phyloP scores from a whole-genome alignment of 768 basidiomycete species.

The Gelatoporia subvermispora region DNA sequence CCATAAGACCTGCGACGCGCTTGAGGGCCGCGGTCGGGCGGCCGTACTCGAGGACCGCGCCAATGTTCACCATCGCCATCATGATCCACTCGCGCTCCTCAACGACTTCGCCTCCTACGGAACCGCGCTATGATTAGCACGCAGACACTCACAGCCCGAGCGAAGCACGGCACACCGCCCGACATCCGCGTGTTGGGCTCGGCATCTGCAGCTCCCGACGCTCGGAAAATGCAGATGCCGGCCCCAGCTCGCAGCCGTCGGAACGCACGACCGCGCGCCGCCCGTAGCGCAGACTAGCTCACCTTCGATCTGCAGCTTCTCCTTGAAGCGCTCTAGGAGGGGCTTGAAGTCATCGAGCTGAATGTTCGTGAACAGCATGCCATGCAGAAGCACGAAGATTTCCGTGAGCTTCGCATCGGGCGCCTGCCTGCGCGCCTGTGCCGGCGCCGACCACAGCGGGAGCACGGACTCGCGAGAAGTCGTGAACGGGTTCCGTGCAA shows the following conservation, averaged over 20 bases:
- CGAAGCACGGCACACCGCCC: not conserved
- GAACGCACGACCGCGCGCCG: not conserved
- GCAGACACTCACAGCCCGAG: not conserved
- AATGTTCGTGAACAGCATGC: constrained; percentile 96
- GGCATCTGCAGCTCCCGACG: not conserved
- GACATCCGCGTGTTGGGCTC: not conserved
- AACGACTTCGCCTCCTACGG: constrained; percentile 40
- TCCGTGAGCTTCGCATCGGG: constrained; percentile 74
- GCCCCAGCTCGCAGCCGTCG: not conserved
- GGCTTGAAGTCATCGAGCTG: constrained; percentile 87
- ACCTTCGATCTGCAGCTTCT: constrained; percentile 75
- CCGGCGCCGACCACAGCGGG: constrained; percentile 76
- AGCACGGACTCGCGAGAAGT: constrained; percentile 89
- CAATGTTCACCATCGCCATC: constrained; percentile 88
- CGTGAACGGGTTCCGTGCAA: constrained; percentile 81
- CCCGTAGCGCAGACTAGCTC: not conserved
- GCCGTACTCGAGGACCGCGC: constrained; percentile 85
- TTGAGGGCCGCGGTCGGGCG: constrained; percentile 64
- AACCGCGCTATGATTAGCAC: not conserved
- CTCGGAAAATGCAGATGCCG: not conserved
- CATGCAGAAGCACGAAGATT: constrained; percentile 88
- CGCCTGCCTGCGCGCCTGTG: constrained; percentile 67
- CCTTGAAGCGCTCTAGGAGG: constrained; percentile 79
- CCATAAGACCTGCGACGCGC: constrained; percentile 47
- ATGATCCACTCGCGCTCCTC: constrained; percentile 92